Base-by-base conservation (phyloP, 2,329 filamentous ascomycete genomes). In the Ilyonectria robusta region DNA sequence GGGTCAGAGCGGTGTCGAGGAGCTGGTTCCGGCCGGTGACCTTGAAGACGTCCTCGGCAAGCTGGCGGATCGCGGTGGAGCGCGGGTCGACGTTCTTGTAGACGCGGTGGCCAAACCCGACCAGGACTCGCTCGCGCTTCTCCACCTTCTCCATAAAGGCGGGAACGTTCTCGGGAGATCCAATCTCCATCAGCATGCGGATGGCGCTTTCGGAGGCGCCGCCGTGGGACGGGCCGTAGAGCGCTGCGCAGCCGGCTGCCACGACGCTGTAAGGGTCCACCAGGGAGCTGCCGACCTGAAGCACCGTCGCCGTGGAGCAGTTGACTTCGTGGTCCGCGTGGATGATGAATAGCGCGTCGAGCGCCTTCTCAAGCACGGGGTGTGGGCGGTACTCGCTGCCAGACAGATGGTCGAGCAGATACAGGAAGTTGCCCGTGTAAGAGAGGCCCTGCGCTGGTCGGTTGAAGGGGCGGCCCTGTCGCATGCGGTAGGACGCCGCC, bases 301-400 rank as follows among this genome's bases (percentile, higher is more conserved):
- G 78, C 35, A 88, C 83, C 1, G 87, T 85, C 1, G 87, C 86
- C 0, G 87, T 88, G 2, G 86, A 86, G 72, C 86, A 84, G 70
- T 88, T 88, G 75, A 89, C 86, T 66, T 88, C 88, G 72, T 90
- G 87, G 70, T 90, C 88, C 2, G 86, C 84, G 68, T 88, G 86
- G 26, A 89, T 82, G 60, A 88, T 85, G 72, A 87, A 87, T 3
- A 89, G 81, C 6, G 82, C 81, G 59, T 88, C 85, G 17, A 89
- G 78, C n/a, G 83, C 83, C 69, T 82, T 83, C 55, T 84, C 84
- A 8, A 89, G 77, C 4, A 84, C 81, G 0, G 84, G 82, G 64
- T 88, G 83, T 0, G 87, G 86, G 19, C 77, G 76, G 69, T 84
- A 84, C 29, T 84, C 84, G n/a, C 76, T 72, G 2, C 80, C 81